Conservation (phyloP, 306 rosid species). For the Pterocarpus macrocarpus region DNA sequence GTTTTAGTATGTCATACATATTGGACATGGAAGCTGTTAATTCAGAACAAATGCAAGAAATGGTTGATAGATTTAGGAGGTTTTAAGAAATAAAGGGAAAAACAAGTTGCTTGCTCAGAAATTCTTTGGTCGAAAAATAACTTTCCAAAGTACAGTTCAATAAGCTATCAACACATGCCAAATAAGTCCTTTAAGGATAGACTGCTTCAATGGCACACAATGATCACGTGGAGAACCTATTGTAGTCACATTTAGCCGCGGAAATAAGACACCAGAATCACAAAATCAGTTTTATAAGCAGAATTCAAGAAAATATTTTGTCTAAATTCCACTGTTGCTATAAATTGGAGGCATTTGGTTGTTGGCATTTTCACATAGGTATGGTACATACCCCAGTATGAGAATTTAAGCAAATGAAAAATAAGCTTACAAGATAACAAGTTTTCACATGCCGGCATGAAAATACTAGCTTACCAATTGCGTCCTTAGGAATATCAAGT, state of each 20-base stretch:
- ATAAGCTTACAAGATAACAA: no score
- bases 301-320: neutral
- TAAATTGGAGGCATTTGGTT: neutral
- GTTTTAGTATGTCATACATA: neutral
- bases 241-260: neutral
- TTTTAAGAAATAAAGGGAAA: no score
- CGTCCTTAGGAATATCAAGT: neutral
- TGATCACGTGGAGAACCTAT: no score
- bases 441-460: neutral
- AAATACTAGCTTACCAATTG: neutral
- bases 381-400: no score
- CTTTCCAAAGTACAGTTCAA: no score
- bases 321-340: neutral
- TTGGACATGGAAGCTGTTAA: no score
- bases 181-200: neutral
- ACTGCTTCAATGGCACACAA: neutral
- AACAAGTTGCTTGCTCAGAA: no score
- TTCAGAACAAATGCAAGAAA: no score
- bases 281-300: neutral
- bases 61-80: no score
- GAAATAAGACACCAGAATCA: neutral
- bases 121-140: no score
- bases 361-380: neutral
- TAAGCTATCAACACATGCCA: neutral
- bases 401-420: neutral